Evolutionary conservation across 306 rosid genomes (phyloP).

Genomic region (Sicyos baderoa): DNA sequence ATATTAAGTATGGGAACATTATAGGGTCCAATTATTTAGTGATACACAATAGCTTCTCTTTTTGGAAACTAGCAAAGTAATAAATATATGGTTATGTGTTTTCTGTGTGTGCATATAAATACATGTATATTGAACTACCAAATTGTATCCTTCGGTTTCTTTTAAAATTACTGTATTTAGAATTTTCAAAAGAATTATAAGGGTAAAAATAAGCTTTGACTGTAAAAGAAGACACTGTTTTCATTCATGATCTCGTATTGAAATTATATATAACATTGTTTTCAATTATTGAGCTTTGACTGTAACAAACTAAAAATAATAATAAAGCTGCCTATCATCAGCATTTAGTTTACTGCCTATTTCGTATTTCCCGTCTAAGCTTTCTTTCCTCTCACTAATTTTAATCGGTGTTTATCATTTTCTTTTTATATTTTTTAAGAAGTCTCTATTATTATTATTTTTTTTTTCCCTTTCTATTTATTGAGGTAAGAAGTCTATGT

Average conservation of each 20-base stretch:
- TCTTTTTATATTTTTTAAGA: no score
- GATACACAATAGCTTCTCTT: neutral
- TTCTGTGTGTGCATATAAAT: neutral
- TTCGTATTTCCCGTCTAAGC: no score
- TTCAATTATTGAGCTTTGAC: neutral
- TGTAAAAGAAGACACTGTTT: neutral
- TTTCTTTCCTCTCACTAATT: no score
- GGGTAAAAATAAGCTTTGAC: no score
- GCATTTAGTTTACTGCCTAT: neutral
- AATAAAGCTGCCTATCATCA: neutral
- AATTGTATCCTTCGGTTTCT: no score
- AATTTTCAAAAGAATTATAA: no score
- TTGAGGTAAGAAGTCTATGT: no score
- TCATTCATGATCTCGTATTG: neutral
- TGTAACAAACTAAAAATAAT: neutral
- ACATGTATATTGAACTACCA: no score
- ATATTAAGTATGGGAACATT: neutral
- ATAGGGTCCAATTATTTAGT: neutral
- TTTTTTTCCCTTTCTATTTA: no score
- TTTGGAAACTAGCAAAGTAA: neutral
- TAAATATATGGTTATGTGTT: neutral
- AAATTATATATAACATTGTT: neutral
- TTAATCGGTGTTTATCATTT: no score
- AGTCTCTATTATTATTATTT: no score
- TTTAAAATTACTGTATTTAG: no score